Percentiles rank a stretch among this genome's conserved stretches.
phyloP scores from a whole-genome alignment of 768 basidiomycete species.

The Cystobasidium tubakii region DNA sequence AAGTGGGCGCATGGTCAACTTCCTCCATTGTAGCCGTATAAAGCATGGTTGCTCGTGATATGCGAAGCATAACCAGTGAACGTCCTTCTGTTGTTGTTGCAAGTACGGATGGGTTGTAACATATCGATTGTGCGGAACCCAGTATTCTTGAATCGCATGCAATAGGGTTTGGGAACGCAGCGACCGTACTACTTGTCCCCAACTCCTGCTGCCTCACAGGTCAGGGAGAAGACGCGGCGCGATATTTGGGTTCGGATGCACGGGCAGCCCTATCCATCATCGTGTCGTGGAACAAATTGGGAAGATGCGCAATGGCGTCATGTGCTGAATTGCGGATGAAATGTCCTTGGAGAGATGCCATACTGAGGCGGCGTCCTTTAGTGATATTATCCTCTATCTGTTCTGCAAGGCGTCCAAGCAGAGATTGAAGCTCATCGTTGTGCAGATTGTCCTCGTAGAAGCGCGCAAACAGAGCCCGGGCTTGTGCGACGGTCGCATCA shows the following conservation, averaged over 20 bases:
- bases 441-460: slow-evolving; percentile 64
- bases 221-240: slow-evolving; percentile 3
- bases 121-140: not conserved
- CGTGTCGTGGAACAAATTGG: slow-evolving; percentile 40
- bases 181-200: too few species aligned
- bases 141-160: not conserved
- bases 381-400: slow-evolving; percentile 58
- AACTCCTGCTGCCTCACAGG: too few species aligned
- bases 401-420: slow-evolving; percentile 58
- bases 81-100: too few species aligned
- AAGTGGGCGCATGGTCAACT: slow-evolving; percentile 1
- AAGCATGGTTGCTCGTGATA: too few species aligned
- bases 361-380: slow-evolving; percentile 65
- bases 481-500: slow-evolving; percentile 78
- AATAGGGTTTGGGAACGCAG: too few species aligned
- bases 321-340: slow-evolving; percentile 65
- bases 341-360: slow-evolving; percentile 91
- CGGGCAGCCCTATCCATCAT: not conserved
- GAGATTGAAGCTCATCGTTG: slow-evolving; percentile 51
- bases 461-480: slow-evolving; percentile 65
- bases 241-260: not conserved
- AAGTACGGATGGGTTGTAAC: not conserved
- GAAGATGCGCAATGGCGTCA: slow-evolving; percentile 46
- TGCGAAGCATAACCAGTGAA: too few species aligned
- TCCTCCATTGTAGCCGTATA: not conserved